Evolutionary conservation across 768 basidiomycete species (phyloP), one percentile per base, ranked within the genome.

Genomic region (Pulveroboletus sp.): DNA sequence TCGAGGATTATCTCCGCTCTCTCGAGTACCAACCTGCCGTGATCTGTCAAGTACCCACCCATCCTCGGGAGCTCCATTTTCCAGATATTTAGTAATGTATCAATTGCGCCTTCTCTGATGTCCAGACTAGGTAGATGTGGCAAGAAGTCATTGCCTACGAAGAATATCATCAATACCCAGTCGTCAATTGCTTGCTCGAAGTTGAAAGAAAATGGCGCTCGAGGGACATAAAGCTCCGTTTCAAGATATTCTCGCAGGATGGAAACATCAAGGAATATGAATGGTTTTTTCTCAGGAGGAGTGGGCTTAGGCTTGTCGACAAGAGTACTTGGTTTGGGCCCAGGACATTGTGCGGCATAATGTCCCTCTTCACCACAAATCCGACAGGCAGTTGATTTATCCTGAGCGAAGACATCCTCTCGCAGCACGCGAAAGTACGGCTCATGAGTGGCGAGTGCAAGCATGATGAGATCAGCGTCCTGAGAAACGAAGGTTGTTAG

Each of bases 381-480:
- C 55, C 92, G 88, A 72, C 96, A 99, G 33, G 84, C 85, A 53
- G 71, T 79, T 43, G 76, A 80, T 66, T 79, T 89, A 51, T 86
- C 82, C 71, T 96, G 89, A 49, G 82, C 76, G 72, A 99, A 99
- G 41, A 99, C 96, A 69, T 99, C 96, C 71, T 99, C 96, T 66
- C 96, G 85, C 58, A 99, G 78, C 43, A 99, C 96, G 66, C 88
- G 84, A 73, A 99, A 99, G 66, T 95, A 72, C n/a, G 96, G 94
- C 68, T 99, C 96, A 65, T 99, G 96, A 24, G 96, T 99, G 42
- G 96, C 96, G 54, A 99, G 76, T 39, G 93, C 82, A 55, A 99
- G 82, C 96, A 99, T 99, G 67, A 99, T 99, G 39, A 99, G 78
- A 80, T 99, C 96, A 52, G 96, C 96, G 72, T 99, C 96, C 89